Conservation (phyloP, 2,329 filamentous ascomycete species). For the Neopestalotiopsis rosae region DNA sequence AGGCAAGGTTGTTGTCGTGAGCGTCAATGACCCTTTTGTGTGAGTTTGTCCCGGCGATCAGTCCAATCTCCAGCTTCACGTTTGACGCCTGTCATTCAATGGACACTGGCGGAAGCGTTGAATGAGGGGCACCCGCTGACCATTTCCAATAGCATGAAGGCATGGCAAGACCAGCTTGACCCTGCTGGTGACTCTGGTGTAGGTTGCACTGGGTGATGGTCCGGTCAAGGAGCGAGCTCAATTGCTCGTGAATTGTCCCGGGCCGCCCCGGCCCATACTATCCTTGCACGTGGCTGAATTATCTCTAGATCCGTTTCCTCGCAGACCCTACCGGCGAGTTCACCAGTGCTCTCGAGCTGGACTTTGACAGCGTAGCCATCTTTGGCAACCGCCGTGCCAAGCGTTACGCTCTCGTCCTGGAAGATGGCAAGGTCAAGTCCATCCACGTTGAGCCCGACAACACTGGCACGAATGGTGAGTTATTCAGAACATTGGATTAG, state of each 20-base stretch:
- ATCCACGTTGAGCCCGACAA: slow-evolving; percentile 87
- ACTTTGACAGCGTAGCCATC: slow-evolving; percentile 64
- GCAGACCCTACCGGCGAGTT: slow-evolving; percentile 82
- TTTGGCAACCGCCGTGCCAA: slow-evolving; percentile 86
- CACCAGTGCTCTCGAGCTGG: slow-evolving; percentile 81
- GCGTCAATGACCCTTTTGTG: slow-evolving; percentile 96
- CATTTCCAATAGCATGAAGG: slow-evolving; percentile 73
- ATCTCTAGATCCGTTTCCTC: slow-evolving; percentile 79
- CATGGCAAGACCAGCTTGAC: slow-evolving; percentile 82
- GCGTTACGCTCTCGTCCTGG: slow-evolving; percentile 83
- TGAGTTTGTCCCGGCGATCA: slow-evolving; percentile 50
- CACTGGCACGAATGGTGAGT: slow-evolving; percentile 77
- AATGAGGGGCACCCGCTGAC: not conserved
- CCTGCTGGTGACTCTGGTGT: slow-evolving; percentile 77
- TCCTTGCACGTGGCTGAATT: not conserved
- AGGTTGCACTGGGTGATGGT: slow-evolving; percentile 27
- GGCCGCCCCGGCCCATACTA: not conserved
- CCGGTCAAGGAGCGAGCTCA: not conserved
- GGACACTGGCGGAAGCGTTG: too few species aligned
- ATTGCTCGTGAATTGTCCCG: too few species aligned
- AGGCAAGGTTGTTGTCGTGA: slow-evolving; percentile 86
- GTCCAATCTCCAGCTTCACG: not conserved
- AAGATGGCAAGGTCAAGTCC: slow-evolving; percentile 84
- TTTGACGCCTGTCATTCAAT: not conserved
- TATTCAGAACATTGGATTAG: too few species aligned